These are phyloP conservation scores for Phylloporus sp. DNA, from an alignment of 1,284 basidiomycete genomes.

Conservation along the genomic window DNA sequence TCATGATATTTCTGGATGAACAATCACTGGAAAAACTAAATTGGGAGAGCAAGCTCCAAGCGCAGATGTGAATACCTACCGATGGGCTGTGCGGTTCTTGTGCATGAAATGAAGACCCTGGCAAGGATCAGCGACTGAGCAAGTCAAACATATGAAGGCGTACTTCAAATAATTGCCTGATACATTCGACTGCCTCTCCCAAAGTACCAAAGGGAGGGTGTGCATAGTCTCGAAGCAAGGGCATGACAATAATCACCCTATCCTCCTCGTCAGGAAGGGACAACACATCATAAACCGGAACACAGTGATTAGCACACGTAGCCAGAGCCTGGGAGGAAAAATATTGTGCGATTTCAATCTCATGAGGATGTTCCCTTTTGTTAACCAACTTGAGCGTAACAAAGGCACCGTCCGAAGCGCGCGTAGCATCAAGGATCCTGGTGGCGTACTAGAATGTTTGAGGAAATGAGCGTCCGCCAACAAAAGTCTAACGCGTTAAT, in stretches of 20 bases:
- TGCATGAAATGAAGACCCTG: slow-evolving; percentile 21
- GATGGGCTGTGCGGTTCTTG: slow-evolving; percentile 26
- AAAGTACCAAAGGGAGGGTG: slow-evolving; percentile 33
- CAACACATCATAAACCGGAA: slow-evolving; percentile 37
- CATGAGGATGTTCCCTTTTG: slow-evolving; percentile 20
- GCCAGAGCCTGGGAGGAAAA: slow-evolving; percentile 23
- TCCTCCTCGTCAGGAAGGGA: slow-evolving; percentile 23
- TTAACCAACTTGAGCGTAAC: slow-evolving; percentile 39
- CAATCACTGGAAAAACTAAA: slow-evolving; percentile 18
- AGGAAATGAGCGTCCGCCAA: neutral
- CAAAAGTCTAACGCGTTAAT: neutral
- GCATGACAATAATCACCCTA: slow-evolving; percentile 36
- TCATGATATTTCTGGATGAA: slow-evolving; percentile 40
- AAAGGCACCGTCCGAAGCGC: slow-evolving; percentile 32
- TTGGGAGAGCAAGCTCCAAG: fast-evolving
- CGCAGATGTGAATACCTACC: neutral
- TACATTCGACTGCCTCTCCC: slow-evolving; percentile 39
- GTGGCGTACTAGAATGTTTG: slow-evolving; percentile 11
- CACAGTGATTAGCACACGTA: slow-evolving; percentile 38
- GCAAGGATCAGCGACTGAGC: neutral
- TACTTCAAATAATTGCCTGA: slow-evolving; percentile 44
- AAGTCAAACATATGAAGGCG: neutral
- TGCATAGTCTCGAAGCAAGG: slow-evolving; percentile 27
- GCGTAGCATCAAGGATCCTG: slow-evolving; percentile 37
- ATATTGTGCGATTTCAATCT: slow-evolving; percentile 31